These are phyloP conservation scores for Dendrobium catenatum DNA, from an alignment of 106 monocot species.

Conservation along the genomic window DNA sequence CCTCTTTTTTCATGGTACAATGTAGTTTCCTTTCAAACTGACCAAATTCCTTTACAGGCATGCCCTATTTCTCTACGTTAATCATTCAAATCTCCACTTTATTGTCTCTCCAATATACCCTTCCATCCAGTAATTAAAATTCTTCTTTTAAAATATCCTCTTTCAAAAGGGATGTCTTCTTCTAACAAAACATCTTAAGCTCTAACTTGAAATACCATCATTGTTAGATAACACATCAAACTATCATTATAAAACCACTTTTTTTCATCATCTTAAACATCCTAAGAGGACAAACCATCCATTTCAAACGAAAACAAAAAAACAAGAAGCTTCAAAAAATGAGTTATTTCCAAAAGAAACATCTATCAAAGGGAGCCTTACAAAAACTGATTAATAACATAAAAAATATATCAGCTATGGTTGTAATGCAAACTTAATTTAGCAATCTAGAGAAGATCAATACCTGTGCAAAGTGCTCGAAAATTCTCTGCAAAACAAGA, in stretches of 20 bases:
- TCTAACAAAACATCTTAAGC: neutral
- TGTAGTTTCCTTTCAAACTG: neutral
- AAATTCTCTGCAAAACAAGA: slow-evolving; percentile 69
- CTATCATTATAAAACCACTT: neutral
- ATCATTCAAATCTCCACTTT: neutral
- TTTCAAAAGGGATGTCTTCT: neutral
- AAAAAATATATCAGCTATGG: neutral
- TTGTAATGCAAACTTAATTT: neutral
- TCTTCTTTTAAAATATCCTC: neutral
- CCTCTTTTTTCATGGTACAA: too few species aligned
- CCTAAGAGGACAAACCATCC: neutral
- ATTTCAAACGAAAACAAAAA: neutral
- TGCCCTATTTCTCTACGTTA: neutral
- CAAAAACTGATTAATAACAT: neutral
- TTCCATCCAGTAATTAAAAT: neutral
- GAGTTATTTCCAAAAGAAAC: neutral
- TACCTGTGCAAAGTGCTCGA: slow-evolving; percentile 98
- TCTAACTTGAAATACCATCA: neutral
- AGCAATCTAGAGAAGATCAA: neutral
- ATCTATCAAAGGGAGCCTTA: neutral
- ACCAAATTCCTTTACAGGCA: neutral
- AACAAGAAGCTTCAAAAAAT: neutral
- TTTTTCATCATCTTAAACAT: neutral
- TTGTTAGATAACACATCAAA: neutral
- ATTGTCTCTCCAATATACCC: neutral